phyloP scores from a whole-genome alignment of 768 basidiomycete species.

The Russula lepida region DNA sequence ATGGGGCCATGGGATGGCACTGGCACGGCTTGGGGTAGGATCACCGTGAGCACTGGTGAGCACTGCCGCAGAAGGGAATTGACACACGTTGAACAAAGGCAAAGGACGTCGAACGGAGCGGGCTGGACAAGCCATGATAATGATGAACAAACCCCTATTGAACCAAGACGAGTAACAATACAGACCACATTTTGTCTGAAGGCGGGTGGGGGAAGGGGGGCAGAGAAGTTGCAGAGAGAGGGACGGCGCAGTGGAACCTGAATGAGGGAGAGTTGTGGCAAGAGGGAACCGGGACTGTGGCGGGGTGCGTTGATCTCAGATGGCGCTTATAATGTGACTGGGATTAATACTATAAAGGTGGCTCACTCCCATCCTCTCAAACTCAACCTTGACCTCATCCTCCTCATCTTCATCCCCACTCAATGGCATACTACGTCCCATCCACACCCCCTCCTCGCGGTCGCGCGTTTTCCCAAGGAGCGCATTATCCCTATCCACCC shows the following conservation, averaged over 20 bases:
- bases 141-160: neutral
- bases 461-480: conserved; percentile 16
- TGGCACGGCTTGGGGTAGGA: neutral
- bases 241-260: neutral
- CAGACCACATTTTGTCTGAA: neutral
- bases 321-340: neutral
- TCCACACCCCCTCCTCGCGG: conserved; percentile 20
- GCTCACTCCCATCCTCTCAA: neutral
- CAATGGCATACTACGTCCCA: conserved; percentile 25
- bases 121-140: too few relatives aligned
- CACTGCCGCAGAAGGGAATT: neutral
- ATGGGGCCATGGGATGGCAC: neutral
- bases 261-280: neutral
- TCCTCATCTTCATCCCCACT: neutral
- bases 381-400: neutral
- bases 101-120: neutral
- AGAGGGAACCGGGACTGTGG: neutral
- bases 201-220: neutral
- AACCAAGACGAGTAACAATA: neutral
- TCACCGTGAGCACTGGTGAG: neutral
- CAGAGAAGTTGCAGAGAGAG: neutral
- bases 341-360: conserved; percentile 4
- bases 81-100: neutral
- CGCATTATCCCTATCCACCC: conserved; percentile 19
- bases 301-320: conserved; percentile 2